These are phyloP conservation scores for Colletotrichum viniferum DNA, from an alignment of 2,329 filamentous ascomycete species.

Conservation along the genomic window DNA sequence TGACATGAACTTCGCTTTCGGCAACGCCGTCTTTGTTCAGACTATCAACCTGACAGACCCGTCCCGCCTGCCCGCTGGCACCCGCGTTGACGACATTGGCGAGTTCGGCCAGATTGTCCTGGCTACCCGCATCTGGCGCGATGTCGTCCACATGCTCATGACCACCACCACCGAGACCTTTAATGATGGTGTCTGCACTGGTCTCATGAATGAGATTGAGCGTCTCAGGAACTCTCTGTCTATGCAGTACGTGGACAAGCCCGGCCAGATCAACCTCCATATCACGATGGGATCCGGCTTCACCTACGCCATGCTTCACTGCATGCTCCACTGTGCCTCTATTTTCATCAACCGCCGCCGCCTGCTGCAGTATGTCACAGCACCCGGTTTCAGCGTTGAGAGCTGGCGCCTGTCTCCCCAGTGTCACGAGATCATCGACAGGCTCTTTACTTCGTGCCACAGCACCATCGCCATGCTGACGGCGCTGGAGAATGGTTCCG, in stretches of 20 bases:
- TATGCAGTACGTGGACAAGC: slow-evolving; percentile 65
- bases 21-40: slow-evolving; percentile 62
- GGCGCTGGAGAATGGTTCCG: slow-evolving; percentile 58
- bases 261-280: slow-evolving; percentile 64
- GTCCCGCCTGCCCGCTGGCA: slow-evolving; percentile 41
- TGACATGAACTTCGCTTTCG: slow-evolving; percentile 68
- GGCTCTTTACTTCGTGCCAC: slow-evolving; percentile 63
- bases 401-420: slow-evolving; percentile 55
- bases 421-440: slow-evolving; percentile 58
- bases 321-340: slow-evolving; percentile 63
- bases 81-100: slow-evolving; percentile 56
- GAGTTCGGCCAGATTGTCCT: slow-evolving; percentile 67
- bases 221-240: slow-evolving; percentile 58
- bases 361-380: slow-evolving; percentile 61
- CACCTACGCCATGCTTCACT: slow-evolving; percentile 67
- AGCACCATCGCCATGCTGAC: slow-evolving; percentile 60
- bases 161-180: slow-evolving; percentile 56
- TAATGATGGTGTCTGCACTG: slow-evolving; percentile 56
- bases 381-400: slow-evolving; percentile 57
- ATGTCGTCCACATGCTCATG: slow-evolving; percentile 66
- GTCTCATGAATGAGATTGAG: slow-evolving; percentile 59
- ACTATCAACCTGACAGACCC: slow-evolving; percentile 51
- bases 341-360: slow-evolving; percentile 66
- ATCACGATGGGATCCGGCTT: slow-evolving; percentile 69
- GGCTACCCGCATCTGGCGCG: slow-evolving; percentile 65